Percentiles rank a stretch among this genome's conserved stretches.
Evolutionary conservation across 2,329 filamentous ascomycete species (phyloP).

Genomic region (Hypomyces perniciosus): DNA sequence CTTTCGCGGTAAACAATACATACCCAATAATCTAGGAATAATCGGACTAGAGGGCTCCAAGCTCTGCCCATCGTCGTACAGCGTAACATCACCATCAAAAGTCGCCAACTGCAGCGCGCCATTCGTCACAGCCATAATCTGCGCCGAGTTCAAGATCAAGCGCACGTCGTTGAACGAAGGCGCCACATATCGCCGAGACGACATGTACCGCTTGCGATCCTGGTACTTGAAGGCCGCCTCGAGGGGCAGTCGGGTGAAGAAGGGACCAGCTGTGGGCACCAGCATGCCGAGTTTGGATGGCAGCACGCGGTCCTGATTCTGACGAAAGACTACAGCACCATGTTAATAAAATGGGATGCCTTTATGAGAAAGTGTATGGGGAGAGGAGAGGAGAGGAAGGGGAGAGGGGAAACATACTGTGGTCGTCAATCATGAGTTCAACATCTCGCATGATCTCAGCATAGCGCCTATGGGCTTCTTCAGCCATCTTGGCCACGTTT

Average conservation of each 20-base stretch:
- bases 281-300: slow-evolving; percentile 89
- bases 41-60: slow-evolving; percentile 71
- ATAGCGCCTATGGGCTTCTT: slow-evolving; percentile 79
- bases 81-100: slow-evolving; percentile 94
- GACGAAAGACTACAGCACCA: slow-evolving; percentile 56
- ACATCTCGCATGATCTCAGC: slow-evolving; percentile 94
- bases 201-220: slow-evolving; percentile 80
- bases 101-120: slow-evolving; percentile 78
- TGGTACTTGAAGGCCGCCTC: slow-evolving; percentile 90
- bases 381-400: slow-evolving; percentile 1
- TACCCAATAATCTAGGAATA: slow-evolving; percentile 56
- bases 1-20: slow-evolving; percentile 2
- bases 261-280: slow-evolving; percentile 84
- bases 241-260: slow-evolving; percentile 83
- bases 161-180: slow-evolving; percentile 97
- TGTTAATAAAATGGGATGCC: background rate
- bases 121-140: slow-evolving; percentile 83
- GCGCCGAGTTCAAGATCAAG: slow-evolving; percentile 87
- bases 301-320: slow-evolving; percentile 56
- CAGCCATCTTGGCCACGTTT: slow-evolving; percentile 64
- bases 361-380: background rate
- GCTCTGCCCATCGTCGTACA: slow-evolving; percentile 85
- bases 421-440: slow-evolving; percentile 84
- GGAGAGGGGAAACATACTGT: slow-evolving; percentile 50
- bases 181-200: slow-evolving; percentile 83